Conservation (phyloP, 306 rosid genomes). For the Casuarina equisetifolia region DNA sequence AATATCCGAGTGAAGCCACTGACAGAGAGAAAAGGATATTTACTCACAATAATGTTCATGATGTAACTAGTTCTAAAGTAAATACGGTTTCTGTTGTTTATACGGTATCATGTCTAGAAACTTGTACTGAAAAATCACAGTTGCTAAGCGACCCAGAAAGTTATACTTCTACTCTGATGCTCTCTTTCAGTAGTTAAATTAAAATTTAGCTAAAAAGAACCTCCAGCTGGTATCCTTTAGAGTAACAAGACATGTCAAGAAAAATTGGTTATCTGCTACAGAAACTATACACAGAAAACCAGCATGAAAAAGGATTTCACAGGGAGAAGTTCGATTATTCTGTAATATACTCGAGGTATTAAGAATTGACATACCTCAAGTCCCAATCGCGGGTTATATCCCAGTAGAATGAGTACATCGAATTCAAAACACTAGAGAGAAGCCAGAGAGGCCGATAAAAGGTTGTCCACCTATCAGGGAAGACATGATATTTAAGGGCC, state of each 20-base stretch:
- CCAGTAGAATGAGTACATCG: conserved; percentile 97
- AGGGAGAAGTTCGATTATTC: not conserved
- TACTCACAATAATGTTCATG: conserved; percentile 2
- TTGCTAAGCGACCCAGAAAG: not conserved
- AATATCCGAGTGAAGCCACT: conserved; percentile 90
- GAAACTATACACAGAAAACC: not conserved
- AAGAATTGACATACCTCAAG: conserved; percentile 62
- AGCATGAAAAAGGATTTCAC: not conserved
- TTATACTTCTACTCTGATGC: not conserved
- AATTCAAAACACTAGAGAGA: conserved; percentile 82
- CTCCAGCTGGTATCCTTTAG: not conserved
- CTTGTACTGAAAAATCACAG: not conserved
- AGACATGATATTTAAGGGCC: conserved; percentile 90
- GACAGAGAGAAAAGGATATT: conserved; percentile 34
- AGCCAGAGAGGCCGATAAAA: conserved; percentile 98
- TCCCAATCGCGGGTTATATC: conserved; percentile 99
- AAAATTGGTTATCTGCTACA: not conserved
- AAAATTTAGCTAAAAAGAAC: conserved; percentile 8
- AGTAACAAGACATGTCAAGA: not conserved
- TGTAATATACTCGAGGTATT: conserved; percentile 15
- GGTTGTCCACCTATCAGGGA: conserved; percentile 77
- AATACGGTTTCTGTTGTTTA: not conserved
- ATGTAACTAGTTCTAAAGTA: conserved; percentile 15
- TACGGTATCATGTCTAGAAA: not conserved
- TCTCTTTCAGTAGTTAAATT: not conserved